These are phyloP conservation scores for Didymella keratinophila DNA, from an alignment of 2,329 filamentous ascomycete species.

Conservation along the genomic window DNA sequence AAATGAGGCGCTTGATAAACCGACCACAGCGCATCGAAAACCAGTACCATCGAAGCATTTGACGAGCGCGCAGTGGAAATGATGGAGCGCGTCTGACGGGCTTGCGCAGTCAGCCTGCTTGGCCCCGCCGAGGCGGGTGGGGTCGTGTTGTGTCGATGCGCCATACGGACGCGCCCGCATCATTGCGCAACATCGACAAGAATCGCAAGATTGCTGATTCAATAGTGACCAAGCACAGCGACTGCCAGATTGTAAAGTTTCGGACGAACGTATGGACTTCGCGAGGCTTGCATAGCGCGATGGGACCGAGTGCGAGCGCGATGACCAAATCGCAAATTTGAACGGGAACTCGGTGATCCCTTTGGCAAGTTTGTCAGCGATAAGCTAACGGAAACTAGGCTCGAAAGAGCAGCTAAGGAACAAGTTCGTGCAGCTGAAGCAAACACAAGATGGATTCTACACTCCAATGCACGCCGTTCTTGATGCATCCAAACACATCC, in stretches of 20 bases:
- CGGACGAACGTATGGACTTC: background rate
- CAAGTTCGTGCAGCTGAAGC: background rate
- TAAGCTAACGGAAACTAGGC: background rate
- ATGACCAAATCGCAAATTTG: background rate
- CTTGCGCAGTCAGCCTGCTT: background rate
- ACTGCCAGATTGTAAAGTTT: background rate
- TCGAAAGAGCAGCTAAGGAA: background rate
- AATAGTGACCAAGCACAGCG: background rate
- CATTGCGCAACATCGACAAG: background rate
- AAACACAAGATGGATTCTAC: background rate
- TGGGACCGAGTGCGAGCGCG: conserved; percentile 10
- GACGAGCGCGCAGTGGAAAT: background rate
- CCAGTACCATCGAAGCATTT: background rate
- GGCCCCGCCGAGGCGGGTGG: background rate
- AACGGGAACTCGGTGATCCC: conserved; percentile 12
- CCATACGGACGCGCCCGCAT: background rate
- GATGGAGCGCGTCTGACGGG: background rate
- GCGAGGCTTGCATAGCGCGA: background rate
- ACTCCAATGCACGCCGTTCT: background rate
- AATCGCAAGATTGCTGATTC: background rate
- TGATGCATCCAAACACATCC: background rate
- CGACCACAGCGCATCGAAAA: background rate
- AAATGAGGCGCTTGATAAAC: background rate
- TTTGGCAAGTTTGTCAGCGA: conserved; percentile 8
- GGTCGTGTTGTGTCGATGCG: background rate